Evolutionary conservation across 768 basidiomycete species (phyloP).

Genomic region (Kwoniella sp.): DNA sequence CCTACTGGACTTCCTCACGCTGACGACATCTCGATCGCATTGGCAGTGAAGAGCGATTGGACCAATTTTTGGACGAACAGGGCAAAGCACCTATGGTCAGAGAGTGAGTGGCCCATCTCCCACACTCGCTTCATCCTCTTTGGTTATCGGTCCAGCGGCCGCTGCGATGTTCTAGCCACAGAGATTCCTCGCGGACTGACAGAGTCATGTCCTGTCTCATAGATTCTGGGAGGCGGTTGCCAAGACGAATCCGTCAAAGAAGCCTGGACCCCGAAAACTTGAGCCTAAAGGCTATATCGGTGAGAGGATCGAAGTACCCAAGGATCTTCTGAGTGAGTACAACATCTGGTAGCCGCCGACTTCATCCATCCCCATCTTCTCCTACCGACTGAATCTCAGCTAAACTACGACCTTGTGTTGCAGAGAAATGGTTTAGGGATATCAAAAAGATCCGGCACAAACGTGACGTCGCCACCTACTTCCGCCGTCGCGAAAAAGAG

Average conservation of each 20-base stretch:
- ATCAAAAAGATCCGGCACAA: conserved; percentile 13
- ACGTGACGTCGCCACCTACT: conserved; percentile 26
- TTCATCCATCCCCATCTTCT: too few relatives aligned
- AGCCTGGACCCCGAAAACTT: conserved; percentile 7
- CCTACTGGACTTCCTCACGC: too few relatives aligned
- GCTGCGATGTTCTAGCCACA: too few relatives aligned
- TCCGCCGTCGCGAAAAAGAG: conserved; percentile 26
- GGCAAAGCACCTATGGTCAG: conserved; percentile 8
- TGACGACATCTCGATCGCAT: not conserved
- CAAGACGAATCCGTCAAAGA: not conserved
- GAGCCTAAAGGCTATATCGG: conserved; percentile 29
- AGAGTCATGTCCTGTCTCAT: not conserved
- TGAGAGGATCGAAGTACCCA: conserved; percentile 26
- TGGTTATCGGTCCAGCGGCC: too few relatives aligned
- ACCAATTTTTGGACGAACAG: not conserved
- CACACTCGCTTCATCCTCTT: too few relatives aligned
- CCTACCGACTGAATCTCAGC: not conserved
- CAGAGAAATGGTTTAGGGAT: conserved; percentile 27
- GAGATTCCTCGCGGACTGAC: too few relatives aligned
- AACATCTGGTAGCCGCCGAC: too few relatives aligned
- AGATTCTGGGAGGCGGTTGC: conserved; percentile 38
- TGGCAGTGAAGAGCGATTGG: conserved; percentile 17
- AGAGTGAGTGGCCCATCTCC: conserved; percentile 12
- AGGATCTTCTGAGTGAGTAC: conserved; percentile 27
- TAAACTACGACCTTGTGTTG: conserved; percentile 6